phyloP scores from a whole-genome alignment of 2,329 filamentous ascomycete genomes.

The Nemania sp. region DNA sequence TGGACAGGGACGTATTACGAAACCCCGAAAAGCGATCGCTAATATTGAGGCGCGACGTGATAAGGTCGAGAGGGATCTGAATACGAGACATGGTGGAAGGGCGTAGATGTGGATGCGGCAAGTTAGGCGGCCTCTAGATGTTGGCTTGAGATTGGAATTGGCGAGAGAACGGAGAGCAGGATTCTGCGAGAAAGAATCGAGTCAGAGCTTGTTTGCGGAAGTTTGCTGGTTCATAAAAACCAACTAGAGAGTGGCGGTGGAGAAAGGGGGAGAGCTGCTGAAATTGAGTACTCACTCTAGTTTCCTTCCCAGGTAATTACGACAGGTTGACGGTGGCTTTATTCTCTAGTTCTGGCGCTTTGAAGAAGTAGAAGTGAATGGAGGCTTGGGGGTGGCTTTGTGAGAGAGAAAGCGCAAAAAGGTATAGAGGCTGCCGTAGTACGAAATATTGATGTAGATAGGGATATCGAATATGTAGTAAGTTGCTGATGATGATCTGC shows the following conservation, averaged over 20 bases:
- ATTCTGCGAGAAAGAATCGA: neutral
- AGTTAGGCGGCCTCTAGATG: neutral
- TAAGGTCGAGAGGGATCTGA: conserved; percentile 89
- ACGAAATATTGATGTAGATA: neutral
- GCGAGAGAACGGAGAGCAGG: neutral
- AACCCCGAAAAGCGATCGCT: conserved; percentile 86
- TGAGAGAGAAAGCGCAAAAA: neutral
- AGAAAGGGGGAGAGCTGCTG: conserved; percentile 30
- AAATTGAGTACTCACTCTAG: conserved; percentile 23
- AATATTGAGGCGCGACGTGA: conserved; percentile 92
- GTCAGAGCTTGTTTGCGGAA: conserved; percentile 15
- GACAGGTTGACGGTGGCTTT: conserved; percentile 5
- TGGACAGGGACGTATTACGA: conserved; percentile 80
- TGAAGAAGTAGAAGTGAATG: neutral
- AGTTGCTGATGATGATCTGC: conserved; percentile 32
- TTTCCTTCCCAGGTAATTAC: neutral
- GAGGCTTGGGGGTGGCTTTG: neutral
- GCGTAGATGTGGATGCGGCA: conserved; percentile 17
- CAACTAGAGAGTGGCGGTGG: conserved; percentile 10
- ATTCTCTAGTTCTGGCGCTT: neutral
- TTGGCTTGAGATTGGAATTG: conserved; percentile 3
- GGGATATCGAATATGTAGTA: neutral
- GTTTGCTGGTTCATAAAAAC: conserved; percentile 13
- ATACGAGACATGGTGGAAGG: conserved; percentile 84
- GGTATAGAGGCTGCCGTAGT: conserved; percentile 4